These are phyloP conservation scores for Mrakia gelida DNA, from an alignment of 768 basidiomycete species.

Conservation along the genomic window DNA sequence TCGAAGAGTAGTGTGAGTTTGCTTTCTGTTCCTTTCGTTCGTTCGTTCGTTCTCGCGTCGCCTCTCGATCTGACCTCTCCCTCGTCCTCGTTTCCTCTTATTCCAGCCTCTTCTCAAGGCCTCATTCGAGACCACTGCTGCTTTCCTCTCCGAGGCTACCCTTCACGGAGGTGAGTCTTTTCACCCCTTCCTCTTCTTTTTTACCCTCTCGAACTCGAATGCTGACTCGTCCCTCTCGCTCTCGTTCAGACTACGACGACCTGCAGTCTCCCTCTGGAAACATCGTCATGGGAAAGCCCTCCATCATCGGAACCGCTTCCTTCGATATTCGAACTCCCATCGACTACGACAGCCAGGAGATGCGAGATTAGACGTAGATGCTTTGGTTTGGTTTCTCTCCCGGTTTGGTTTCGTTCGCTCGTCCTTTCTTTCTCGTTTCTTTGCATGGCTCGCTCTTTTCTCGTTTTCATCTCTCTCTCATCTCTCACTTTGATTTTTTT, in stretches of 20 bases:
- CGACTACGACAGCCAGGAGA: constrained; percentile 12
- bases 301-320: constrained; percentile 84
- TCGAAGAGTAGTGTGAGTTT: constrained; percentile 69
- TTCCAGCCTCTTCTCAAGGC: constrained; percentile 62
- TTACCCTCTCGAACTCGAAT: neutral
- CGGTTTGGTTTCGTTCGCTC: too few species aligned
- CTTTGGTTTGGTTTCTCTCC: neutral
- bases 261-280: constrained; percentile 65
- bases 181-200: neutral
- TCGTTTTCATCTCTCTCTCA: neutral
- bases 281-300: constrained; percentile 84
- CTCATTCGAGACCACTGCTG: constrained; percentile 91
- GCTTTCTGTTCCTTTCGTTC: neutral
- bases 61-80: too few species aligned
- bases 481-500: neutral
- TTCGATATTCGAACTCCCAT: constrained; percentile 56
- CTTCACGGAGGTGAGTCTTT: constrained; percentile 83
- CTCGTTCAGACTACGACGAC: neutral
- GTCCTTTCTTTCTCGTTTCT: neutral
- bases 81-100: neutral
- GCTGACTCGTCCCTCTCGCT: neutral
- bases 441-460: neutral
- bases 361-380: neutral
- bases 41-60: too few species aligned
- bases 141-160: constrained; percentile 90